These are phyloP conservation scores for Ceratobasidium sp. DNA, from an alignment of 1,284 basidiomycete genomes.

Conservation along the genomic window DNA sequence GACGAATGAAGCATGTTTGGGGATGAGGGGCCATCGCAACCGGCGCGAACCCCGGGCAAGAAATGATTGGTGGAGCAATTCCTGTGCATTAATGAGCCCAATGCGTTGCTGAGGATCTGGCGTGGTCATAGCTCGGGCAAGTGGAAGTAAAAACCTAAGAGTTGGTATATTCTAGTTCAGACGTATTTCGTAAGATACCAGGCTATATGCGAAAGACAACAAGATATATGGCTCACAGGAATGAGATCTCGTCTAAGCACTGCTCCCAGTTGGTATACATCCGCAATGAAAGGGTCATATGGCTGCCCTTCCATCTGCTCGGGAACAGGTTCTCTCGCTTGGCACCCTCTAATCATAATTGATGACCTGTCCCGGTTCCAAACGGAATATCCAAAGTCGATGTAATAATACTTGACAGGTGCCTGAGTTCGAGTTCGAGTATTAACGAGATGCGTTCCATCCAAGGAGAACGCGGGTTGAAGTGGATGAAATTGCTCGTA, in stretches of 20 bases:
- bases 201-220: neutral
- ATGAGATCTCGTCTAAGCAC: neutral
- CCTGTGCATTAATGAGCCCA: neutral
- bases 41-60: neutral
- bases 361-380: neutral
- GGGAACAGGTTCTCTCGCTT: neutral
- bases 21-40: neutral
- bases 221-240: neutral
- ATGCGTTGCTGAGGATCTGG: neutral
- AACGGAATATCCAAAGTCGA: conserved; percentile 15
- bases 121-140: neutral
- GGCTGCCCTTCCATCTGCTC: neutral
- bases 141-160: neutral
- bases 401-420: conserved; percentile 15
- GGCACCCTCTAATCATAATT: neutral
- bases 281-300: neutral
- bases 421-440: neutral
- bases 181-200: no score
- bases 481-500: conserved; percentile 14
- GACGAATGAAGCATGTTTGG: neutral
- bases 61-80: neutral
- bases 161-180: neutral
- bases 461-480: neutral
- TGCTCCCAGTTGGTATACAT: neutral
- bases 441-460: neutral